Evolutionary conservation across 108 stramenopile genomes (phyloP).

Genomic region (Conticribra weissflogii): DNA sequence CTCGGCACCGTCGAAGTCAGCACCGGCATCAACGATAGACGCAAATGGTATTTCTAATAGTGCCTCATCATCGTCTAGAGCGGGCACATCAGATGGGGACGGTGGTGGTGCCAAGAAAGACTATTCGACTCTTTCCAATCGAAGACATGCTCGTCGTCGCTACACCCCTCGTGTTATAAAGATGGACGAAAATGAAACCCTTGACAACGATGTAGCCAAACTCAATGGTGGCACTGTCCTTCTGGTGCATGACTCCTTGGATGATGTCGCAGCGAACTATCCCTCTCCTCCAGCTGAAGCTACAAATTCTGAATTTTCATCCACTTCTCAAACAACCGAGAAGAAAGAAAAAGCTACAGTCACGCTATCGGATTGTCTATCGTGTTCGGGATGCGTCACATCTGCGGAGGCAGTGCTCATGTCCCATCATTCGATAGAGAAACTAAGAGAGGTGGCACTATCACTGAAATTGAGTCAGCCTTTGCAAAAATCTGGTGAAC

Average conservation of each 20-base stretch:
- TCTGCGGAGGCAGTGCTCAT: conserved; percentile 98
- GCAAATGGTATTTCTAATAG: background rate
- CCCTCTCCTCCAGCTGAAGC: conserved; percentile 6
- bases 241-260: conserved; percentile 9
- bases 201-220: conserved; percentile 7
- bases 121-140: no score
- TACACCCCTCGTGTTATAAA: conserved; percentile 22
- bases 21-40: background rate
- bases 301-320: background rate
- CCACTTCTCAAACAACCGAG: conserved; percentile 26
- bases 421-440: conserved; percentile 84
- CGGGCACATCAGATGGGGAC: background rate
- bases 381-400: conserved; percentile 98
- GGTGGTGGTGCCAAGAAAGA: no score
- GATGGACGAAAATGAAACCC: conserved; percentile 13
- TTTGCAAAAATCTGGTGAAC: no score
- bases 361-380: conserved; percentile 96
- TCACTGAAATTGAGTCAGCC: no score
- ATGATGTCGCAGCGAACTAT: conserved; percentile 3
- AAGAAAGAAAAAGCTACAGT: conserved; percentile 71
- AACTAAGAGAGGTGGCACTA: conserved; percentile 38
- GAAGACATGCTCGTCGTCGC: conserved; percentile 14
- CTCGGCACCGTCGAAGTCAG: conserved; percentile 35
- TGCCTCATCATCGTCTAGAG: conserved; percentile 1
- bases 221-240: conserved; percentile 3